A percentile compares a stretch with the other conserved stretches of the same genome.
phyloP scores from a whole-genome alignment of 2,329 filamentous ascomycete species.

The Tolypocladium tundrense region DNA sequence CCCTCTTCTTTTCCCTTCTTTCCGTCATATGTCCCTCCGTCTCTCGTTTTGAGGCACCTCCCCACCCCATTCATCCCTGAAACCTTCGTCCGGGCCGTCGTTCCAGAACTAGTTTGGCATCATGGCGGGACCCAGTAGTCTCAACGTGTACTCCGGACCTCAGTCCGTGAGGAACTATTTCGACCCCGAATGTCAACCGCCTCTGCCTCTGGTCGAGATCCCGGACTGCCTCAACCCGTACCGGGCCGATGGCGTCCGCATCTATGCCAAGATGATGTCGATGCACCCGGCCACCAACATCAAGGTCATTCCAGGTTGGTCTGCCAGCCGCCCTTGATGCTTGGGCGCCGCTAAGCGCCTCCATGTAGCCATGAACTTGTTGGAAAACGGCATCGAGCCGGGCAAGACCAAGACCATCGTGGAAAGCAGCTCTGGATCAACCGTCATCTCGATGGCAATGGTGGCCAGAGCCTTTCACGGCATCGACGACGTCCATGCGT shows the following conservation, averaged over 20 bases:
- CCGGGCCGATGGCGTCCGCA: conserved; percentile 44
- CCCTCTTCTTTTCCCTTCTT: not conserved
- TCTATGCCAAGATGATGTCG: conserved; percentile 56
- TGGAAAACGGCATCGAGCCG: conserved; percentile 32
- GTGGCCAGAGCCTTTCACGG: conserved; percentile 23
- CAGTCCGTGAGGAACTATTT: conserved; percentile 48
- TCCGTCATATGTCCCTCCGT: not conserved
- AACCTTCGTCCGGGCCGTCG: not conserved
- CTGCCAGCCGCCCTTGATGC: not conserved
- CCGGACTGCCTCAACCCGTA: conserved; percentile 46
- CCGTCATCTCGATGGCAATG: conserved; percentile 45
- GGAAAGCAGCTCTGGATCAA: conserved; percentile 52
- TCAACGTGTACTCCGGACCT: conserved; percentile 46
- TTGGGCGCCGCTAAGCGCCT: not conserved
- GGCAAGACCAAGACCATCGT: conserved; percentile 41
- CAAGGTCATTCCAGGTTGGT: conserved; percentile 42
- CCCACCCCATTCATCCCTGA: not conserved
- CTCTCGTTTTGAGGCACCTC: not conserved
- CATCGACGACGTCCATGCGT: conserved; percentile 30
- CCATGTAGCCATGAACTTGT: conserved; percentile 30
- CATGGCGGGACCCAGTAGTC: conserved; percentile 15
- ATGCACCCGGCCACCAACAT: conserved; percentile 52
- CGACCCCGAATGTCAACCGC: conserved; percentile 45
- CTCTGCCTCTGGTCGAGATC: conserved; percentile 49
- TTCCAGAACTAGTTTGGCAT: not conserved